These are phyloP conservation scores for Quercus cerris DNA, from an alignment of 306 rosid species.

Conservation along the genomic window DNA sequence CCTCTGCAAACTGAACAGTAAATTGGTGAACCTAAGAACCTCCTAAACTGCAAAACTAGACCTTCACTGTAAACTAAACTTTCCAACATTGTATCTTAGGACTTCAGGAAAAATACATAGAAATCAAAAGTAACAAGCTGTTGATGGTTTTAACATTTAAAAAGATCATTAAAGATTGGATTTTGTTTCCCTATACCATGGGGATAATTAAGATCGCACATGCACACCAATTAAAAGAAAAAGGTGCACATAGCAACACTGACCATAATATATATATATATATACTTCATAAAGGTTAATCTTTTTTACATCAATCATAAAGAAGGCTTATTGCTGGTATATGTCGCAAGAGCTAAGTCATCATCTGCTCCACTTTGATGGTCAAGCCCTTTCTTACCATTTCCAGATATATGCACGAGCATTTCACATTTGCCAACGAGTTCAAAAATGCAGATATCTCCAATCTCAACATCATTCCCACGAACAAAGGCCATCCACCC, in stretches of 20 bases:
- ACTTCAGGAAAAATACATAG: too few relatives aligned
- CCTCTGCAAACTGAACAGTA: too few relatives aligned
- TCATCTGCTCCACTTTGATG: constrained; percentile 34
- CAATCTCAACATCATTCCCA: constrained; percentile 65
- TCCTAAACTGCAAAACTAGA: too few relatives aligned
- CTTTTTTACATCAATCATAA: constrained; percentile 23
- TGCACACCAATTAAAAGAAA: background rate
- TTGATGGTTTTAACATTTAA: too few relatives aligned
- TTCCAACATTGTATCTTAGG: too few relatives aligned
- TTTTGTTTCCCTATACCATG: too few relatives aligned
- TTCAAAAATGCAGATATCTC: constrained; percentile 87
- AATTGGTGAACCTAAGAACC: too few relatives aligned
- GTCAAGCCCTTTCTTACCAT: constrained; percentile 60
- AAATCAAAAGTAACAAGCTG: too few relatives aligned
- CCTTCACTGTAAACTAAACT: too few relatives aligned
- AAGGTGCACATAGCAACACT: constrained; percentile 2
- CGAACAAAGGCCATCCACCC: constrained; percentile 98
- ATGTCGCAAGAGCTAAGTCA: constrained; percentile 41
- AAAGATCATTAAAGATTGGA: too few relatives aligned
- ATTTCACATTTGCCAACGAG: constrained; percentile 61
- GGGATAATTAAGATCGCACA: background rate
- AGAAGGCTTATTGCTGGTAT: constrained; percentile 37
- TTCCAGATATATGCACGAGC: constrained; percentile 71
- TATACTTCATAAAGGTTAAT: constrained; percentile 9
- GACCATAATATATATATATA: constrained; percentile 18